These are phyloP conservation scores for Sugiyamaella sp. DNA, from an alignment of 1,139 yeast species.

Conservation along the genomic window DNA sequence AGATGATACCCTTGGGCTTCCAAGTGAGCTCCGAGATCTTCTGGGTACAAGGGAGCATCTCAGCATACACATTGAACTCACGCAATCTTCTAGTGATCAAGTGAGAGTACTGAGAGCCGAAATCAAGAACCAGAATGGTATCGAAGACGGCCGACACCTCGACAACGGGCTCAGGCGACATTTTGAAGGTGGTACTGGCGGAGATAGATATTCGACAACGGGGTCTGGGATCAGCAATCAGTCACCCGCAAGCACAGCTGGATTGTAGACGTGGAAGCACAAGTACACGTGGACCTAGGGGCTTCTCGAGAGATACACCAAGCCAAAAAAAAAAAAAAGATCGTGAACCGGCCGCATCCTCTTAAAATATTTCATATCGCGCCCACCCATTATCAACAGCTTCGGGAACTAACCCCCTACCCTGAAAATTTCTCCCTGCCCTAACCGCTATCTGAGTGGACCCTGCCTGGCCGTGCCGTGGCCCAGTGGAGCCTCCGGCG, in stretches of 20 bases:
- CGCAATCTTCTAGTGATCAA: slow-evolving; percentile 95
- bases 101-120: slow-evolving; percentile 98
- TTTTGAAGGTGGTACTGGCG: no score
- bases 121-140: slow-evolving; percentile 95
- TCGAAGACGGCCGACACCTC: slow-evolving; percentile 82
- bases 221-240: neutral
- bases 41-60: slow-evolving; percentile 99
- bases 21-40: slow-evolving; percentile 87
- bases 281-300: slow-evolving; percentile 4
- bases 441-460: slow-evolving; percentile 15
- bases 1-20: slow-evolving; percentile 95
- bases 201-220: neutral
- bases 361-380: slow-evolving; percentile 2
- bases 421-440: slow-evolving; percentile 13
- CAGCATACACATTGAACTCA: slow-evolving; percentile 97
- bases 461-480: no score
- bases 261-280: neutral
- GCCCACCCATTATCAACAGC: neutral
- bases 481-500: no score
- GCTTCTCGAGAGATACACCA: slow-evolving; percentile 16
- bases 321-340: slow-evolving; percentile 12
- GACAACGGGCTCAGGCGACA: slow-evolving; percentile 27
- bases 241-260: neutral
- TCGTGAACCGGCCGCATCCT: neutral
- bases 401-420: neutral